Percentiles rank a stretch among this genome's conserved stretches.
These are phyloP conservation scores for Diaporthe capsici DNA, from an alignment of 2,329 filamentous ascomycete species.

Conservation along the genomic window DNA sequence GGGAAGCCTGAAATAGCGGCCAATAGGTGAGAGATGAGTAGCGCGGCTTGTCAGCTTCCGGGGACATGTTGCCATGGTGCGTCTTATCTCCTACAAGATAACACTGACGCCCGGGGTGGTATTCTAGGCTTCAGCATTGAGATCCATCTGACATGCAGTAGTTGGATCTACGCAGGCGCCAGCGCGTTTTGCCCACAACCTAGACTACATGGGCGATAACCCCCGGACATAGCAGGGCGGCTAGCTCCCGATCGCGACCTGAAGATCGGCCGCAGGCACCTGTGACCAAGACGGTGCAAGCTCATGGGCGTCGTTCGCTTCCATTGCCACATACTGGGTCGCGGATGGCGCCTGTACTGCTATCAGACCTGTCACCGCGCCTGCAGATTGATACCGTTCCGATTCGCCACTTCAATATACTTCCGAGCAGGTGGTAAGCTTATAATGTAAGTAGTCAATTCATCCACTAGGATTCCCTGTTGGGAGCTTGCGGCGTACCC, in stretches of 20 bases:
- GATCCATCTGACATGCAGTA: conserved; percentile 5
- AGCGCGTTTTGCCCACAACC: neutral
- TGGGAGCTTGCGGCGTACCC: neutral
- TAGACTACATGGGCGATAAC: neutral
- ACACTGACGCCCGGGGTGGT: neutral
- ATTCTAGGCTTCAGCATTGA: conserved; percentile 12
- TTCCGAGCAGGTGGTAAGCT: neutral
- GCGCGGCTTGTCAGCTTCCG: neutral
- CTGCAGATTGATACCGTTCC: neutral
- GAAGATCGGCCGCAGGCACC: neutral
- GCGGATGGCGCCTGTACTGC: neutral
- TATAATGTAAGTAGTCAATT: neutral
- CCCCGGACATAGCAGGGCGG: neutral
- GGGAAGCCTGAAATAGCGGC: neutral
- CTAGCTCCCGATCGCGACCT: neutral
- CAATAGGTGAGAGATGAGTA: neutral
- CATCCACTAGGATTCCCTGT: neutral
- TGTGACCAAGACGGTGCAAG: neutral
- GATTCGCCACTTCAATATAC: neutral
- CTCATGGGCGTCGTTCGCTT: neutral
- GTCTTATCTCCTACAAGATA: neutral
- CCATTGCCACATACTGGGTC: neutral
- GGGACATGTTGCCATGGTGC: neutral
- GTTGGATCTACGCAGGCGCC: neutral
- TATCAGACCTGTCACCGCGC: neutral